A percentile compares a stretch with the other conserved stretches of the same genome.
Conservation (phyloP, 768 basidiomycete species). For the Panaeolus cyanescens region DNA sequence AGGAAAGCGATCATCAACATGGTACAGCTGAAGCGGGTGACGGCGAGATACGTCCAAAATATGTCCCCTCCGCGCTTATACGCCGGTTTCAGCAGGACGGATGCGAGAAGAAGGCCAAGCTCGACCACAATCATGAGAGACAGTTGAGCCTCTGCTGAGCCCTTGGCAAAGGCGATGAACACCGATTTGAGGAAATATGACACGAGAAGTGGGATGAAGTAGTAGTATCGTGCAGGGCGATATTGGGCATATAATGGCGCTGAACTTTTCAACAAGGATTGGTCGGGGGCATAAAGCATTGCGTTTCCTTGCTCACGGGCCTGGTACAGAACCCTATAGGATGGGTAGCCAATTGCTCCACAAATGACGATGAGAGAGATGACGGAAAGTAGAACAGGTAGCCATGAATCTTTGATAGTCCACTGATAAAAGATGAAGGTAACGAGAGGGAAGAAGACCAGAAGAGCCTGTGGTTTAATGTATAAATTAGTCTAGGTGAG, state of each 20-base stretch:
- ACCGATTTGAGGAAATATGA: slow-evolving; percentile 68
- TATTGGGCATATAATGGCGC: slow-evolving; percentile 70
- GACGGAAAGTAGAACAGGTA: slow-evolving; percentile 79
- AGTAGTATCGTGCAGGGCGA: slow-evolving; percentile 67
- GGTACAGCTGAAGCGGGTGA: slow-evolving; percentile 69
- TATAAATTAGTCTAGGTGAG: slow-evolving; percentile 2
- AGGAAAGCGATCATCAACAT: slow-evolving; percentile 80
- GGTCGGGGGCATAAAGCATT: slow-evolving; percentile 31
- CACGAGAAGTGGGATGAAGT: slow-evolving; percentile 57
- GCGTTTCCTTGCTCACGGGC: slow-evolving; percentile 30
- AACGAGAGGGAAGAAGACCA: slow-evolving; percentile 67
- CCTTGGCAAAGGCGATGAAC: slow-evolving; percentile 68
- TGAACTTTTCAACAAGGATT: slow-evolving; percentile 39
- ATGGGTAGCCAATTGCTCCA: slow-evolving; percentile 48
- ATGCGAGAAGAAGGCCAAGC: slow-evolving; percentile 50
- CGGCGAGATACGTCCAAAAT: slow-evolving; percentile 64
- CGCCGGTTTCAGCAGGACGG: slow-evolving; percentile 62
- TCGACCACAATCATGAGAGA: slow-evolving; percentile 70
- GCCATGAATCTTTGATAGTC: slow-evolving; percentile 88
- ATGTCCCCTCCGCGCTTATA: slow-evolving; percentile 71
- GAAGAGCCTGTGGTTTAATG: slow-evolving; percentile 48
- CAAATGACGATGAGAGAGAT: slow-evolving; percentile 58
- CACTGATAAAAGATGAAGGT: slow-evolving; percentile 90
- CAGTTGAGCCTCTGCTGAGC: slow-evolving; percentile 68
- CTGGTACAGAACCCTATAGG: slow-evolving; percentile 49